These are phyloP conservation scores for Diaporthe ilicicola DNA, from an alignment of 2,329 filamentous ascomycete genomes.

Conservation along the genomic window DNA sequence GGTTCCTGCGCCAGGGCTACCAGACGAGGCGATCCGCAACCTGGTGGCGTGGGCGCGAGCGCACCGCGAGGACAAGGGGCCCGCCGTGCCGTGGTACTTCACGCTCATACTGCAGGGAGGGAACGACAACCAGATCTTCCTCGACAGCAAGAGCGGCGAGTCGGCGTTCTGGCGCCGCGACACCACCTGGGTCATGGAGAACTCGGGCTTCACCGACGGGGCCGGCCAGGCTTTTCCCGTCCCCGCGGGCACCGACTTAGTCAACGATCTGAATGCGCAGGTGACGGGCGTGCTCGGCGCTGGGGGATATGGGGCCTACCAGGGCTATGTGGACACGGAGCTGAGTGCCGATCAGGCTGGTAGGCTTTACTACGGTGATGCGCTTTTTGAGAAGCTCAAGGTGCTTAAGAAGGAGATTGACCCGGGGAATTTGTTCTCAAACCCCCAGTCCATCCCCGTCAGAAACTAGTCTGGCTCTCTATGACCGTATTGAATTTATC, in stretches of 20 bases:
- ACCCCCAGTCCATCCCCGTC: slow-evolving; percentile 40
- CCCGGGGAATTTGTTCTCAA: slow-evolving; percentile 38
- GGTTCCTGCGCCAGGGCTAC: slow-evolving; percentile 37
- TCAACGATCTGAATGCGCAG: slow-evolving; percentile 37
- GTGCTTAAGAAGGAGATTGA: slow-evolving; percentile 49
- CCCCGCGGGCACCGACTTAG: slow-evolving; percentile 34
- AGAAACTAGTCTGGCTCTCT: not conserved
- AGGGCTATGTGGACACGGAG: slow-evolving; percentile 43
- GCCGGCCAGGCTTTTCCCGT: slow-evolving; percentile 25
- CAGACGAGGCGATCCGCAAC: slow-evolving; percentile 33
- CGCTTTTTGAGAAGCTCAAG: slow-evolving; percentile 36
- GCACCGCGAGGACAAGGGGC: slow-evolving; percentile 1
- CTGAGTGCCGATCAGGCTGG: slow-evolving; percentile 38
- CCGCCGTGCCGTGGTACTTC: slow-evolving; percentile 40
- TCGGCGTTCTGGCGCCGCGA: slow-evolving; percentile 40
- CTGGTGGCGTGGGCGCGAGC: slow-evolving; percentile 39
- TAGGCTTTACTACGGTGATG: slow-evolving; percentile 41
- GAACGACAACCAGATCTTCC: slow-evolving; percentile 37
- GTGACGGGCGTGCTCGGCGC: slow-evolving; percentile 35
- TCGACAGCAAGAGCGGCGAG: slow-evolving; percentile 30
- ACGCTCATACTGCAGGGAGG: slow-evolving; percentile 45
- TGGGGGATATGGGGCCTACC: slow-evolving; percentile 38
- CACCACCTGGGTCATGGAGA: slow-evolving; percentile 41
- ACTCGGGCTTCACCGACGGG: slow-evolving; percentile 30
- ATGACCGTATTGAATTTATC: not conserved